Evolutionary conservation across 1,284 basidiomycete species (phyloP), one percentile per base, ranked within the genome.

Genomic region (Tremellales sp.): DNA sequence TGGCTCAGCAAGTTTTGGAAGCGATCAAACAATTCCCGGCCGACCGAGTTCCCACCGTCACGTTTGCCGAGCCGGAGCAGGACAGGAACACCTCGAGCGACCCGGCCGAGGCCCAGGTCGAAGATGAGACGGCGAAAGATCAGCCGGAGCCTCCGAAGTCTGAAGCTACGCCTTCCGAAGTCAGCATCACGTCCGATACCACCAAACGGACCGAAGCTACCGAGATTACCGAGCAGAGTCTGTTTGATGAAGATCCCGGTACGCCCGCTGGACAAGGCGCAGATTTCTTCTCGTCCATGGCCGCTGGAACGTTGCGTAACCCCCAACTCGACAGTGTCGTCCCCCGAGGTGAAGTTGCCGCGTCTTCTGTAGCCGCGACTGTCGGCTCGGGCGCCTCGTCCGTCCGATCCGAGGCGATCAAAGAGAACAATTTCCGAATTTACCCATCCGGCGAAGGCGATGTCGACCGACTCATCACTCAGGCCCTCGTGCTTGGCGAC

Each of bases 401-500:
- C 12, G 80, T 88, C 26, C 82, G 83, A 0, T 90, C 87, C 2
- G 88, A 92, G 49, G 71, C 54, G 33, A 83, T 79, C 65, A 74
- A 74, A 55, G 69, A 72, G 48, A 87, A 86, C 63, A 87, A 84
- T 0, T 98, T 97, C 81, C 84, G 81, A 68, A 96, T 97, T 59
- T 96, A 96, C 67, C 91, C 93, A 0, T 67, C 78, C 5, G 88
- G 92, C 45, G 90, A 93, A 73, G 86, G 86, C 3, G 89, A 96
- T 54, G 84, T 84, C 0, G 93, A 97, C 67, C 80, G 84, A 25
- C 79, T 97, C 24, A 82, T 98, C 59, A 97, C 94, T 1, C 89
- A 91, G 63, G 89, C 94, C 1, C 79, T 97, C 26, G 89, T 98
- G 1, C 79, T 97, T 8, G 94, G 94, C 31, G 94, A 98, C 74